Evolutionary conservation across 2,329 filamentous ascomycete species (phyloP).

Genomic region (Drechslera avenae): DNA sequence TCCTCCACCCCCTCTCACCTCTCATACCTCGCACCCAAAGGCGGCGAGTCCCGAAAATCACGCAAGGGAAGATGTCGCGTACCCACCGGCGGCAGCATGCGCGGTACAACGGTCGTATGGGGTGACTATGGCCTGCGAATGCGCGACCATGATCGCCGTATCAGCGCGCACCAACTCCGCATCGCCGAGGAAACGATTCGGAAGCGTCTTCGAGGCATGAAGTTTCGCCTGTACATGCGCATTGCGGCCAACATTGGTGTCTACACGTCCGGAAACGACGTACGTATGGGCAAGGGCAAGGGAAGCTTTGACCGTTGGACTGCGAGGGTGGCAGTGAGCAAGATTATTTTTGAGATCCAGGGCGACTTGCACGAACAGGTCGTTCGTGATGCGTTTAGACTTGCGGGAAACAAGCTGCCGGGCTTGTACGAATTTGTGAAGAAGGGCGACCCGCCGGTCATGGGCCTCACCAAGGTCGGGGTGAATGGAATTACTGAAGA

Average conservation of each 20-base stretch:
- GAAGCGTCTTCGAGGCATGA: conserved; percentile 82
- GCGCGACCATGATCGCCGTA: conserved; percentile 88
- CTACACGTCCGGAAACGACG: conserved; percentile 93
- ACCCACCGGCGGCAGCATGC: conserved; percentile 84
- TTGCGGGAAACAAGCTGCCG: conserved; percentile 94
- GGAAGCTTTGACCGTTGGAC: conserved; percentile 98
- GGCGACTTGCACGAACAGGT: conserved; percentile 94
- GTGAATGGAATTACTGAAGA: conserved; percentile 77
- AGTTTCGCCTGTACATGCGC: conserved; percentile 89
- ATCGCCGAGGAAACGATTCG: conserved; percentile 94
- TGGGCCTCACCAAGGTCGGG: conserved; percentile 88
- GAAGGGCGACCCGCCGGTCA: conserved; percentile 86
- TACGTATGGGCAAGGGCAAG: conserved; percentile 99
- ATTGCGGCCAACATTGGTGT: conserved; percentile 93
- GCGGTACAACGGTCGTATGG: conserved; percentile 95
- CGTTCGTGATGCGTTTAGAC: conserved; percentile 86
- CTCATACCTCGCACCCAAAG: conserved; percentile 82
- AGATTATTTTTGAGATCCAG: conserved; percentile 90
- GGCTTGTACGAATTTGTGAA: conserved; percentile 92
- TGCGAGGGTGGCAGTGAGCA: conserved; percentile 83
- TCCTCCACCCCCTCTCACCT: conserved; percentile 67
- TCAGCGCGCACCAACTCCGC: conserved; percentile 84
- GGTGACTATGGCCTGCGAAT: conserved; percentile 95
- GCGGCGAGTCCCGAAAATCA: conserved; percentile 84
- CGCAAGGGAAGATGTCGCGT: conserved; percentile 86